Base-by-base conservation (phyloP, 1,139 yeast genomes). In the Geotrichum aggregatum region DNA sequence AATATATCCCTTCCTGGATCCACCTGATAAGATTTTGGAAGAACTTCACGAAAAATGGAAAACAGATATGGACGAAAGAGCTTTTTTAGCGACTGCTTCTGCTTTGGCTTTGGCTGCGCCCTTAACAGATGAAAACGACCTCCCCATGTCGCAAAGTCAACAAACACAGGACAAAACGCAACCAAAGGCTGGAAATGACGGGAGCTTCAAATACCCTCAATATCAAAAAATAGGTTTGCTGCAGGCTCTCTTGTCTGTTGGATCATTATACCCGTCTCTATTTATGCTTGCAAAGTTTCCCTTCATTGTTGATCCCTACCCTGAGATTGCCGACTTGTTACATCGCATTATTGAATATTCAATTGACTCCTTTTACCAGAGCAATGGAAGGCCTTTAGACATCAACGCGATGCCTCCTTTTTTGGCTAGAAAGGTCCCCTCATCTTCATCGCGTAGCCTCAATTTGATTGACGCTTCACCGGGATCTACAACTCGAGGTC, bases 101-200 rank as follows among this genome's bases (percentile, higher is more conserved):
- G 95, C 96, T 0, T 71, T 91, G 50, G 94, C 97, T 0, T 67
- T 88, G 60, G 96, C 97, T 2, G 94, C 95, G 5, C 95, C 96
- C 0, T 71, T 91, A 46, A 75, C 77, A 4, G 84, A 82, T 48
- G 95, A 84, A 21, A 84, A 79, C 16, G 44, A 45, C 19, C n/a
- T 33, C 35, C 36, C 50, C 16, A 6, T 22, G 60, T 26, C 60
- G 50, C n/a, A 60, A 52, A n/a, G 47, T 49, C 28, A 33, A 43
- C 11, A 41, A 49, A 45, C 54, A 31, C 31, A 21, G 39, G 50
- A 56, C 36, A 52, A 47, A 44, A 50, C 43, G 47, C 55, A 24
- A 44, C 49, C 16, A 54, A 58, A n/a, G 52, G 55, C 28, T 52
- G 47, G 8, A 54, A 59, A 47, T 38, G 59, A 44, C 47, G 56